Percentiles rank a stretch among this genome's conserved stretches.
Evolutionary conservation across 805 yeast genomes (phyloP).

Genomic region (Starmerella floricola): DNA sequence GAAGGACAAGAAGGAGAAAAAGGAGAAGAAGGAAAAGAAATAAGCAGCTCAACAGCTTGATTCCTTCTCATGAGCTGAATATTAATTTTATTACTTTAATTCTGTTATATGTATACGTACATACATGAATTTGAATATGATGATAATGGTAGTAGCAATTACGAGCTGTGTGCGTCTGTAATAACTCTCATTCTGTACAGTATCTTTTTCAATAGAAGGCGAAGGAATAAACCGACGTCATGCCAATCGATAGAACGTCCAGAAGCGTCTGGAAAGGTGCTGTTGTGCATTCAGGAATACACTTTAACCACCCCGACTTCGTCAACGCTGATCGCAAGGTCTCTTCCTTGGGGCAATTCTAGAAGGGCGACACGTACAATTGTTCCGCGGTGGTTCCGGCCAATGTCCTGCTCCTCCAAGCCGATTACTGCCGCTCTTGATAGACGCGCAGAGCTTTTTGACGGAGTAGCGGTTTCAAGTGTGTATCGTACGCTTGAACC

Average conservation of each 20-base stretch:
- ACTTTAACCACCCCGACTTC: constrained; percentile 54
- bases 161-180: too few species aligned
- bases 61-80: constrained; percentile 16
- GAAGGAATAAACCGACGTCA: too few species aligned
- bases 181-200: too few species aligned
- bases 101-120: not conserved
- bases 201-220: too few species aligned
- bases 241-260: too few species aligned
- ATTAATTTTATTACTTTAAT: not conserved
- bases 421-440: constrained; percentile 32
- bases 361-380: constrained; percentile 25
- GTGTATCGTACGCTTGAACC: constrained; percentile 33
- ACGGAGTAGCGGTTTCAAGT: constrained; percentile 28
- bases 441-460: constrained; percentile 26
- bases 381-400: constrained; percentile 40
- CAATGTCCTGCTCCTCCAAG: constrained; percentile 35
- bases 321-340: constrained; percentile 54
- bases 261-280: too few species aligned
- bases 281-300: constrained; percentile 21
- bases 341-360: constrained; percentile 34
- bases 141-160: too few species aligned
- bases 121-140: too few species aligned
- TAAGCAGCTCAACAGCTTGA: not conserved
- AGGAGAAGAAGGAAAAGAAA: constrained; percentile 18
- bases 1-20: constrained; percentile 21